Base-by-base conservation (phyloP, 805 yeast species). In the Candida ipomoeae region DNA sequence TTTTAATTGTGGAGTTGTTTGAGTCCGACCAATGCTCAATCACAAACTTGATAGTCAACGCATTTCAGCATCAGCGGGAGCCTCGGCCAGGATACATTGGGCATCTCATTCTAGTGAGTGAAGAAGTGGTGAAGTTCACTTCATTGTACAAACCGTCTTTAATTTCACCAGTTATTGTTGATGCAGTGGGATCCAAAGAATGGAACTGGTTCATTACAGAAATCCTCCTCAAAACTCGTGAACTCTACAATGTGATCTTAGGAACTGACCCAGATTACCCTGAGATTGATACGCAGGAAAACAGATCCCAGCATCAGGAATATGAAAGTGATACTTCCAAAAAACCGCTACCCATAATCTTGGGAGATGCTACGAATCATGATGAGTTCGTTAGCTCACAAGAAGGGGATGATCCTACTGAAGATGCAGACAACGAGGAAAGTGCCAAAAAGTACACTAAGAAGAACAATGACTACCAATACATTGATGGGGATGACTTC, bases 81-180 rank as follows among this genome's bases (percentile, higher is more conserved):
- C 79, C 87, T 38, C 78, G 95, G 49, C 80, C 91, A 37, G 99
- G 99, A 0, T 94, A 89, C 64, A 90, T 91, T 89, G 99, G 99
- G n/a, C 99, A 94, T 65, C 70, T 94, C 55, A 89, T 96, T 6
- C 73, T 94, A 46, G 89, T 94, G 50, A 90, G 96, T 46, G 99
- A 94, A 65, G 99, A 94, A 65, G 90, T 94, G 42, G 96, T 90
- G 44, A 94, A 94, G 65, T 94, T 94, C 66, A 74, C 80, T 3
- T 77, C 75, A n/a, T 65, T 82, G 15, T 81, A 81, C 58, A 75
- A 82, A 36, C 83, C 85, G 6, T 86, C 81, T 53, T 66, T 81
- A 21, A 76, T 83, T 13, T 78, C 87, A 1, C 77, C 80, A 3
- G 72, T 85, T 13, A 74, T 89, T 44, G 71, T 74, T 48, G 87